These are phyloP conservation scores for Juglanconis oblonga DNA, from an alignment of 2,329 filamentous ascomycete genomes.

Conservation along the genomic window DNA sequence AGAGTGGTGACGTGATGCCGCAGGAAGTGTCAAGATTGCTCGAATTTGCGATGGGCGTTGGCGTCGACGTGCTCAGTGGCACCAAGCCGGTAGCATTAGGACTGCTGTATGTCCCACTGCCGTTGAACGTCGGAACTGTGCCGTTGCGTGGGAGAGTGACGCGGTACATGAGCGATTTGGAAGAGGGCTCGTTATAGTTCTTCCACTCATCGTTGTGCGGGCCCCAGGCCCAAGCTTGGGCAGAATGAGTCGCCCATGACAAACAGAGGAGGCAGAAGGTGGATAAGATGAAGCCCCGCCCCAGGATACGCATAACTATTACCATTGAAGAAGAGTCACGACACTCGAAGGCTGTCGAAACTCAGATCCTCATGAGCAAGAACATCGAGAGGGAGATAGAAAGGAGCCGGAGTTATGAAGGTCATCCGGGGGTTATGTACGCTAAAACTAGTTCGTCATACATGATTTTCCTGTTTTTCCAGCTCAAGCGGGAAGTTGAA, in stretches of 20 bases:
- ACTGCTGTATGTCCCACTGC: slow-evolving; percentile 4
- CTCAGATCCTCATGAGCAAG: background rate
- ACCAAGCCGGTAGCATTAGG: slow-evolving; percentile 2
- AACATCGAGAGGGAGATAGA: background rate
- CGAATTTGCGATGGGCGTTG: background rate
- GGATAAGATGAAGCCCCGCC: background rate
- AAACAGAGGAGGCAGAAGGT: background rate
- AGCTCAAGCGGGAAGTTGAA: background rate
- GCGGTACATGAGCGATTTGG: slow-evolving; percentile 8
- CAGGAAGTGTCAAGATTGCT: slow-evolving; percentile 4
- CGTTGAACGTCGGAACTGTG: background rate
- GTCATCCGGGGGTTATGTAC: background rate
- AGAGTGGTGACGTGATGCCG: background rate
- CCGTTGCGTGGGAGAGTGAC: slow-evolving; percentile 10
- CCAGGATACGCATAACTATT: slow-evolving; percentile 2
- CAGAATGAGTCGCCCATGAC: background rate
- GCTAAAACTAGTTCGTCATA: too few species aligned
- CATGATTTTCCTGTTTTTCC: background rate
- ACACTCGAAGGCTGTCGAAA: background rate
- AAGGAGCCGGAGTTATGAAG: background rate
- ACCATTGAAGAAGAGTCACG: background rate
- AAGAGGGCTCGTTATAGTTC: background rate
- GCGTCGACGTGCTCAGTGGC: slow-evolving; percentile 6
- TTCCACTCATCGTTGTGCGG: slow-evolving; percentile 6
- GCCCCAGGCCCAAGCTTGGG: slow-evolving; percentile 4